These are phyloP conservation scores for Torulaspora microellipsoides DNA, from an alignment of 805 yeast species.

Conservation along the genomic window DNA sequence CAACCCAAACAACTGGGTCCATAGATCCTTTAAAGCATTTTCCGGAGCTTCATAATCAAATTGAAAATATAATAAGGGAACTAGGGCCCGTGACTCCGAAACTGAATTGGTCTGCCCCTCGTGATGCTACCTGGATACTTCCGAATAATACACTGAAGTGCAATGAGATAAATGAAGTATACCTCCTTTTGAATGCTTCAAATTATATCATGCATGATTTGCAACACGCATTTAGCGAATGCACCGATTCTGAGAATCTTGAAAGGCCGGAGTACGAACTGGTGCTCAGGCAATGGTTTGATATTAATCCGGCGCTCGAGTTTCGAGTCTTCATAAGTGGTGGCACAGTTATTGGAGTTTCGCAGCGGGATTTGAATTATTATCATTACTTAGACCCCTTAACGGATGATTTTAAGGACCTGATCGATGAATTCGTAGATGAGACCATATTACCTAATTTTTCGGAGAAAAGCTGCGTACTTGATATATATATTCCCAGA, in stretches of 20 bases:
- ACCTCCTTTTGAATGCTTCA: constrained; percentile 76
- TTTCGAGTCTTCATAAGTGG: constrained; percentile 79
- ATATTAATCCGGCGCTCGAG: constrained; percentile 84
- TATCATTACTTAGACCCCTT: constrained; percentile 64
- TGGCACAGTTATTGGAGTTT: constrained; percentile 59
- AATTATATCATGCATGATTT: constrained; percentile 86
- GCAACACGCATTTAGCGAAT: constrained; percentile 59
- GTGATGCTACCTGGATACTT: constrained; percentile 89
- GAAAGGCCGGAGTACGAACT: constrained; percentile 49
- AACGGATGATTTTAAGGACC: constrained; percentile 42
- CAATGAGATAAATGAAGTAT: constrained; percentile 65
- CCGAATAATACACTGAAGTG: constrained; percentile 75
- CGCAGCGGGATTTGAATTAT: constrained; percentile 83
- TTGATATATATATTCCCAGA: constrained; percentile 80
- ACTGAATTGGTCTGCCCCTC: constrained; percentile 95
- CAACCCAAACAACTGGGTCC: constrained; percentile 15
- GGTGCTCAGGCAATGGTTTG: constrained; percentile 77
- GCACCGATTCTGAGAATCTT: constrained; percentile 32
- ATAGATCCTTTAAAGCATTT: constrained; percentile 49
- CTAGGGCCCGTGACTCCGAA: constrained; percentile 75
- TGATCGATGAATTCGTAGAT: constrained; percentile 53
- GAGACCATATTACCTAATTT: constrained; percentile 45
- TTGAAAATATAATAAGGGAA: constrained; percentile 43
- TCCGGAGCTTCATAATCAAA: constrained; percentile 52
- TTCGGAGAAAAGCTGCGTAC: constrained; percentile 53